Evolutionary conservation across 176 grass and related monocot species (phyloP).

Genomic region (Oryza brachyantha): DNA sequence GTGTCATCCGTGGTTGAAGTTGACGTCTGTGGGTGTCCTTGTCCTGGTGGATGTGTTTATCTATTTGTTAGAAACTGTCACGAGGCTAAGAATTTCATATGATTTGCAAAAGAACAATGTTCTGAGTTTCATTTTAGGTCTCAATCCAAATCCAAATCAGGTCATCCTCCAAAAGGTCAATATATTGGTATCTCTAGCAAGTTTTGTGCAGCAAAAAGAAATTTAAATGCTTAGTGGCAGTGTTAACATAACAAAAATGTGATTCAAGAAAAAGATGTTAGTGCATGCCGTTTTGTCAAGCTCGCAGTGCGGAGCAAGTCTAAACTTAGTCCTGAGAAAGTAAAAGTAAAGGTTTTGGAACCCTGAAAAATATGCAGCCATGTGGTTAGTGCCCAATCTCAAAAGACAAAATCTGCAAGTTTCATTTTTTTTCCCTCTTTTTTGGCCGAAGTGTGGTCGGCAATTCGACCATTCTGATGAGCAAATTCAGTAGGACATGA

Average conservation of each 20-base stretch:
- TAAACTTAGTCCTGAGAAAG: background rate
- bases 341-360: background rate
- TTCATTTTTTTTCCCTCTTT: no score
- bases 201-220: no score
- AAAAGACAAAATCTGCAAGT: background rate
- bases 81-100: background rate
- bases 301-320: background rate
- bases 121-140: background rate
- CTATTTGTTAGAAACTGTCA: background rate
- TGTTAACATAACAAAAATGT: background rate
- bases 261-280: no score
- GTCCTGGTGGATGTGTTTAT: conserved; percentile 17
- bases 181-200: no score
- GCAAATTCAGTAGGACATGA: background rate
- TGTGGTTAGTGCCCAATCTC: background rate
- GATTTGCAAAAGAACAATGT: background rate
- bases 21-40: conserved; percentile 29
- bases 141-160: background rate
- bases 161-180: no score
- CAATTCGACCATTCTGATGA: background rate
- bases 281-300: background rate
- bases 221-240: no score
- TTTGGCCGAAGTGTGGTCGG: background rate
- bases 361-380: background rate
- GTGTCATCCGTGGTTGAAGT: conserved; percentile 26